These are phyloP conservation scores for Ochetophila trinervis DNA, from an alignment of 306 rosid species.

Conservation along the genomic window DNA sequence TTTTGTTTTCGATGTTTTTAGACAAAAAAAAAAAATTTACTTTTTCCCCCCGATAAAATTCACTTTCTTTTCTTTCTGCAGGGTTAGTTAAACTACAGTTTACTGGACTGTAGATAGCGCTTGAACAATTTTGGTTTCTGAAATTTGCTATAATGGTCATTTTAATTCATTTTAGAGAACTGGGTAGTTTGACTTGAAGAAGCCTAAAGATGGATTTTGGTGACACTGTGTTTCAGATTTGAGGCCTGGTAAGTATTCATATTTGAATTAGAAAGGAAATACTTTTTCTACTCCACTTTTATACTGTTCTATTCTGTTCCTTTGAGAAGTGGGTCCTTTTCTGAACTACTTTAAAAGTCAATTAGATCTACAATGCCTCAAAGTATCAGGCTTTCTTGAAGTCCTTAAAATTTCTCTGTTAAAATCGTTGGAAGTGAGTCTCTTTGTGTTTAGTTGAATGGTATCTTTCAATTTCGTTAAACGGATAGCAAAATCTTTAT, in stretches of 20 bases:
- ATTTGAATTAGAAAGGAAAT: slow-evolving; percentile 53
- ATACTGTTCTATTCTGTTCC: slow-evolving; percentile 5
- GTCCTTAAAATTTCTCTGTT: slow-evolving; percentile 6
- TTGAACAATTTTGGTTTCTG: slow-evolving; percentile 18
- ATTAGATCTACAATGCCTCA: slow-evolving; percentile 36
- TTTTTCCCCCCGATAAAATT: neutral
- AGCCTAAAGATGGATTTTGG: slow-evolving; percentile 33
- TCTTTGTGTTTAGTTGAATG: slow-evolving; percentile 2
- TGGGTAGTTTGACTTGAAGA: slow-evolving; percentile 42
- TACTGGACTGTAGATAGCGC: slow-evolving; percentile 21
- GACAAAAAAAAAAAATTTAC: neutral
- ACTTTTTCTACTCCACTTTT: neutral
- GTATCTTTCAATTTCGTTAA: slow-evolving; percentile 8
- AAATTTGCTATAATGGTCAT: slow-evolving; percentile 22
- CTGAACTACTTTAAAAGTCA: slow-evolving; percentile 12
- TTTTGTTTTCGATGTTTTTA: slow-evolving; percentile 11
- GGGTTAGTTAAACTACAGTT: slow-evolving; percentile 28
- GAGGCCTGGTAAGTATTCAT: slow-evolving; percentile 59
- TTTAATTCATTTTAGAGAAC: slow-evolving; percentile 28
- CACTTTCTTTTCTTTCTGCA: slow-evolving; percentile 6
- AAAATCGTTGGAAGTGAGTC: slow-evolving; percentile 1
- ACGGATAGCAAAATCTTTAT: neutral
- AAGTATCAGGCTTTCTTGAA: slow-evolving; percentile 2
- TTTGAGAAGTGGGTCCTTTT: slow-evolving; percentile 21
- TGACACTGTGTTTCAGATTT: slow-evolving; percentile 34